Base-by-base conservation (phyloP, 331 rosid species). In the Pyracantha coccinea region DNA sequence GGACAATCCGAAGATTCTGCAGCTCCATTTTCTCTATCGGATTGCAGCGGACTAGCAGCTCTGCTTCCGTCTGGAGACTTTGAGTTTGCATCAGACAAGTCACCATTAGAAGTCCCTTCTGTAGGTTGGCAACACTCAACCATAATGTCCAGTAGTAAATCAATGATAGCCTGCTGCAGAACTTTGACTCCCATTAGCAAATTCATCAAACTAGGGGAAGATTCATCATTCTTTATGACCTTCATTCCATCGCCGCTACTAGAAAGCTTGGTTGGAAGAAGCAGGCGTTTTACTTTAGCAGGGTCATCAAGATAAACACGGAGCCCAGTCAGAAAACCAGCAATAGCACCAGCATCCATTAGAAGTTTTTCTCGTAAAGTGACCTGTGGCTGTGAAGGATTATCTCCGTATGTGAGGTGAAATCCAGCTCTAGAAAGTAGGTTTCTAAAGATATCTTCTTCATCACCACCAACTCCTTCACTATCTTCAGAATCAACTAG, bases 231-330 rank as follows among this genome's bases (percentile, higher is more conserved):
- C 87, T 88, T 87, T 61, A 82, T 54, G 80, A 83, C 83, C 88
- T 92, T 92, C 85, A 87, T 89, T 79, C 97, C 98, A 83, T 92
- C 97, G 80, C 79, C 79, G 73, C 84, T 74, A 79, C 96, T 82
- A 63, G 97, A 89, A 59, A 95, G 89, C 80, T 95, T 92, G 74
- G 99, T 90, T 66, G 99, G 97, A 68, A 95, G 96, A 84, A 95
- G 97, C 88, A 95, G 82, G 54, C 97, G 99, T 83, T 95, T 95
- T 28, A 95, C 99, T 88, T 92, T 95, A 35, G 90, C 97, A 78
- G 99, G 99, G 84, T 95, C 99, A 82, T 95, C 99, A 76, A 95
- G 99, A 88, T 95, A 95, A 73, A 95, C 97, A 64, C 99, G 93
- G 69, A 95, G 99, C 69, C 99, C 97, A 59, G 97, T 95, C 78